Percentiles rank a stretch among this genome's conserved stretches.
Conservation (phyloP, 768 basidiomycete species). For the Phaeolepiota aurea region DNA sequence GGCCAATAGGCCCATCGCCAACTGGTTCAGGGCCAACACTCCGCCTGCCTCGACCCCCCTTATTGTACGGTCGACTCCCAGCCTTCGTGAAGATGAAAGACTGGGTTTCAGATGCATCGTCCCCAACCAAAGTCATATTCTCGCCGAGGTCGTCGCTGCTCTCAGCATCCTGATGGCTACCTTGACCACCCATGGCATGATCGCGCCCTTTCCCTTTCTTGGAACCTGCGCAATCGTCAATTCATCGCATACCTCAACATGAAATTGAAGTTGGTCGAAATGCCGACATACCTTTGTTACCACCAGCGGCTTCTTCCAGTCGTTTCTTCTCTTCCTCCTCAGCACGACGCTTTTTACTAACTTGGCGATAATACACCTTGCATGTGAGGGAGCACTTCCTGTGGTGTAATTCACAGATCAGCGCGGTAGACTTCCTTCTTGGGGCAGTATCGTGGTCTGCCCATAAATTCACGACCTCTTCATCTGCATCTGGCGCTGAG, state of each 20-base stretch:
- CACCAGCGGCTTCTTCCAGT: neutral
- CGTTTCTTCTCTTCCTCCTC: neutral
- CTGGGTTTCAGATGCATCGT: neutral
- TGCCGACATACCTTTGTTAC: too few relatives aligned
- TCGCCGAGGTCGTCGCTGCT: neutral
- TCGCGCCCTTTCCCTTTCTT: neutral
- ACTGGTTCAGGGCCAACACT: neutral
- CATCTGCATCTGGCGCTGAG: neutral
- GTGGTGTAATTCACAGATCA: neutral
- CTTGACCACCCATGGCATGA: neutral
- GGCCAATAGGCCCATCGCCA: neutral
- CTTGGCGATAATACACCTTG: neutral
- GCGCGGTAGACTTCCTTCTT: neutral
- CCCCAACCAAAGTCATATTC: neutral
- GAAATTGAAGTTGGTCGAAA: neutral
- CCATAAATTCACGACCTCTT: neutral
- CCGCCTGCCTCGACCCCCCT: neutral
- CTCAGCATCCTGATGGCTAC: neutral
- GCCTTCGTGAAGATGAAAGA: neutral
- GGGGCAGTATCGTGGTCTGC: neutral
- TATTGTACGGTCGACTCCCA: neutral
- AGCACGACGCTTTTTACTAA: neutral
- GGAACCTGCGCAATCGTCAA: neutral
- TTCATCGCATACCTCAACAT: neutral
- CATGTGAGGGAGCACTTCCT: neutral